Base-by-base conservation (phyloP, 345 rosid species). In the Moricandia moricandioides region DNA sequence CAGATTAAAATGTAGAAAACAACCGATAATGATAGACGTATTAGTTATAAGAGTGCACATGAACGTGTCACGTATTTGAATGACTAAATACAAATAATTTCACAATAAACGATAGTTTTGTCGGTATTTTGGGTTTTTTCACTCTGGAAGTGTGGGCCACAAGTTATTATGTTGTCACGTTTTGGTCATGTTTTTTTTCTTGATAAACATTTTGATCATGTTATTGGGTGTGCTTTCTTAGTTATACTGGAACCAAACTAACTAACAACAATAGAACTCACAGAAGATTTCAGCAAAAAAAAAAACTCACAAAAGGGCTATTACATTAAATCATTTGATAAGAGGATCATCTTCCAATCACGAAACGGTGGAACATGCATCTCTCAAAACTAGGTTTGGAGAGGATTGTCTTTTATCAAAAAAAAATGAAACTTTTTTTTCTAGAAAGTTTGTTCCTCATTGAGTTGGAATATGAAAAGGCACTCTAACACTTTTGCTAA, bases 51-150 rank as follows among this genome's bases (percentile, higher is more conserved):
- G 8, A 62, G 26, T 62, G 24, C 65, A 16, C 47, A 34, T 35
- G 66, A 43, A 62, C 47, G 7, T 62, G 47, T 17, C 66, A 62
- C 45, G 5, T 16, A 14, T 24, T 30, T 17, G 24, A 61, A 16
- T 33, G 26, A 61, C 35, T 33, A 11, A 35, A 13, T 34, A 34
- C 47, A 62, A 35, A 34, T 34, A 17, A 16, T 34, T 27, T 61
- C 64, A 60, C 11, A 7, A 4, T 16, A 10, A 58, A 33, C 65
- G 1, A 34, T 33, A 8, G 5, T 58, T 55, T 58, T 58, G 62
- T 58, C 62, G 62, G 34, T 57, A 27, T 57, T 57, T 57, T 57
- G 35, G 62, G 34, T 27, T 57, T 57, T 27, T 17, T 57, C 62
- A 27, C 60, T 56, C 24, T 24, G 8, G 9, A 56, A 56, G 61